Evolutionary conservation across 345 rosid genomes (phyloP), one percentile per base, ranked within the genome.

Genomic region (Balakata baccata): DNA sequence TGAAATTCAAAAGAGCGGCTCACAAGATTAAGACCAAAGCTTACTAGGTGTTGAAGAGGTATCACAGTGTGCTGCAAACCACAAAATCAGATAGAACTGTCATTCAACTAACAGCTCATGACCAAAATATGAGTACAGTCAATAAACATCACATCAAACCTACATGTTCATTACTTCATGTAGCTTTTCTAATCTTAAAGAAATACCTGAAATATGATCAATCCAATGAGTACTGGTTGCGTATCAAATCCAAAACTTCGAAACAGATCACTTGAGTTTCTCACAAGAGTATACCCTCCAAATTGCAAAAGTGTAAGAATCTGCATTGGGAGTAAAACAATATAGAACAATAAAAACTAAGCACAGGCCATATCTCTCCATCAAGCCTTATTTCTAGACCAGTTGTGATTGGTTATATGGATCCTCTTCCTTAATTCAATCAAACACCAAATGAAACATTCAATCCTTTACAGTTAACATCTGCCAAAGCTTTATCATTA

Each of bases 1-100:
- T 93, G 99, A 84, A 93, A 96, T 83, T 96, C 99, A 76, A 96
- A 96, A 2, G 99, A 88, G 68, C 98, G 86, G 85, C 98, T 96
- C 80, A 96, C 94, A 41, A 93, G 93, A 83, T 96, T 96, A 60
- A 92, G 94, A 68, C 89, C 93, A 80, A 96, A 86, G 81, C 84
- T 91, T 64, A 96, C 90, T 2, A 96, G 89, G 81, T 91, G 99
- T 73, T 93, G 97, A 52, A 93, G 77, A 70, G 99, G 99, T 78
- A 87, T 93, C 39, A 93, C 92, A 6, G 93, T 91, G 81, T 96
- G 93, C 99, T 96, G 94, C 80, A 81, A 81, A 18, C 65, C 68
- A 39, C 12, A 13, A 75, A 69, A 51, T 59, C 57, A 45, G 17
- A 45, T 11, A 70, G 66, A 72, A 18, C 22, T 37, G 3, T 53